Base-by-base conservation (phyloP, 2,329 filamentous ascomycete species). In the Uncinocarpus reesii region DNA sequence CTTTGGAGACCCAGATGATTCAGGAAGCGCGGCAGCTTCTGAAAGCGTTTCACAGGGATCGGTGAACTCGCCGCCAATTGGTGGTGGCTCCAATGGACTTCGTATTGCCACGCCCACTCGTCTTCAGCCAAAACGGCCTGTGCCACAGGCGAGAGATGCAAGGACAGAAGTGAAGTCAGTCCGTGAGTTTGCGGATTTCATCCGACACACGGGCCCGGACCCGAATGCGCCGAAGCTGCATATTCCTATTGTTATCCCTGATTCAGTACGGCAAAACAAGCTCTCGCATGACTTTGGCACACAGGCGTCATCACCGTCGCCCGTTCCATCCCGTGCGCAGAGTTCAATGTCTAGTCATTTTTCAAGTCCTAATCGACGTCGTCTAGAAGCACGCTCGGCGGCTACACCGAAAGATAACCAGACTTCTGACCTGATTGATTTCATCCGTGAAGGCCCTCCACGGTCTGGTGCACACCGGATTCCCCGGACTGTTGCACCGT, bases 401-500 rank as follows among this genome's bases (percentile, higher is more conserved):
- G 73, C 75, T 35, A 75, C 80, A 13, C 75, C 80, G 42, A 71
- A 70, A 49, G 74, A 73, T 44, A 79, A 79, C 43, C 81, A 82
- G 55, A 93, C 82, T 49, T 84, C 86, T 10, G 92, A 95, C 52
- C 71, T 98, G 50, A 95, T 95, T 55, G 89, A 96, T 62, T 96
- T 98, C 64, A 93, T 98, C 55, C 82, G 89, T 38, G 82, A 86
- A 61, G 90, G 89, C 0, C 88, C 88, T 2, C 83, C 85, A 0
- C 75, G 70, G 52, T 62, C 70, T 37, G 74, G 75, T 21, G 77
- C 77, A 53, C 84, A 80, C 50, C 80, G 86, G 20, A 92, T 93
- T 53, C 84, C 87, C 35, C 81, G 85, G 15, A 79, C 78, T n/a
- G 81, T 92, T 10, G 87, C 88, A 7, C 86, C 88, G 1, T 94